Percentiles rank a stretch among this genome's conserved stretches.
phyloP scores from a whole-genome alignment of 164 flowering plant genomes.

The Stephania japonica region DNA sequence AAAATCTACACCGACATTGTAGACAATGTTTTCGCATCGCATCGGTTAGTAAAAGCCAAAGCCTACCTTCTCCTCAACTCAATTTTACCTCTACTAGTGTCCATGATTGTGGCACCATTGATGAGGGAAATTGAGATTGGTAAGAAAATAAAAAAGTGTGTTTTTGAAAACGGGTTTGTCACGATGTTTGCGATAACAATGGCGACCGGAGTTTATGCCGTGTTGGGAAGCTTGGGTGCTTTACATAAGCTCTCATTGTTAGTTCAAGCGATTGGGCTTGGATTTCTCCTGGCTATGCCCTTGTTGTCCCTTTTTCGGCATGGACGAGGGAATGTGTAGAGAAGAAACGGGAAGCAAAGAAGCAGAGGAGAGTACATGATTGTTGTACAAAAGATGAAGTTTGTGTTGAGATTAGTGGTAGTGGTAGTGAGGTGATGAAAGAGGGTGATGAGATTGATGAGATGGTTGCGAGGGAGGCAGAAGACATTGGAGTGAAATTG shows the following conservation, averaged over 20 bases:
- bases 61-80: slow-evolving; percentile 61
- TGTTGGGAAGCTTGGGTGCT: slow-evolving; percentile 34
- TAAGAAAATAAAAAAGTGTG: slow-evolving; percentile 4
- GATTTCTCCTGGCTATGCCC: slow-evolving; percentile 31
- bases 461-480: slow-evolving; percentile 19
- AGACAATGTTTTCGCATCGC: slow-evolving; percentile 11
- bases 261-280: slow-evolving; percentile 23
- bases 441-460: neutral
- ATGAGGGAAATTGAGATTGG: slow-evolving; percentile 14
- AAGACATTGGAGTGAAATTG: slow-evolving; percentile 49
- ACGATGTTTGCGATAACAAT: slow-evolving; percentile 45
- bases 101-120: slow-evolving; percentile 37
- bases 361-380: slow-evolving; percentile 25
- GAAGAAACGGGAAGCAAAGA: slow-evolving; percentile 11
- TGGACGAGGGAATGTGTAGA: slow-evolving; percentile 15
- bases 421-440: neutral
- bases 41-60: slow-evolving; percentile 27
- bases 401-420: slow-evolving; percentile 5
- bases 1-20: slow-evolving; percentile 51
- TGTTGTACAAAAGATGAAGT: slow-evolving; percentile 12
- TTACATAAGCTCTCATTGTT: slow-evolving; percentile 11
- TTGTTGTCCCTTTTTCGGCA: slow-evolving; percentile 34
- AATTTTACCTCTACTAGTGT: slow-evolving; percentile 40
- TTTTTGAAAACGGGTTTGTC: slow-evolving; percentile 30
- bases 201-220: slow-evolving; percentile 53